Evolutionary conservation across 129 eudicot species (phyloP).

Genomic region (Solidago caesia): DNA sequence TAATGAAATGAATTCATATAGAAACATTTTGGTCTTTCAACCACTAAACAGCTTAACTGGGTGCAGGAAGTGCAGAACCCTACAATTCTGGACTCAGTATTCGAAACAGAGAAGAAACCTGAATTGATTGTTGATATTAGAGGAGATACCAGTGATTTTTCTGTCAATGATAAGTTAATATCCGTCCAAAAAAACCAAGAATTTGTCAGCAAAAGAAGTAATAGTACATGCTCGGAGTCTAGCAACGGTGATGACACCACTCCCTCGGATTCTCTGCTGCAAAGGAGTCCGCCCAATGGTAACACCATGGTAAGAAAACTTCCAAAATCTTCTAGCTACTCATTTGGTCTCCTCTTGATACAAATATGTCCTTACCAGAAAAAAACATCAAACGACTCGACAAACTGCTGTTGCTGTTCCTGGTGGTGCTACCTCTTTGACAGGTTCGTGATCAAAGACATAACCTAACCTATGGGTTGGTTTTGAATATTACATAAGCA

Average conservation of each 20-base stretch:
- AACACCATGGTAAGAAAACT: slow-evolving; percentile 21
- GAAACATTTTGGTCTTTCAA: not conserved
- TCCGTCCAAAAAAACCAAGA: not conserved
- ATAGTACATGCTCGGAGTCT: slow-evolving; percentile 30
- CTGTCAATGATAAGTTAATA: not conserved
- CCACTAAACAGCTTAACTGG: slow-evolving; percentile 11
- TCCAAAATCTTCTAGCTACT: not conserved
- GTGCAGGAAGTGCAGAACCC: slow-evolving; percentile 25
- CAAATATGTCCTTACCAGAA: slow-evolving; percentile 18
- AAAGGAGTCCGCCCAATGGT: slow-evolving; percentile 24
- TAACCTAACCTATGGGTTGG: not conserved
- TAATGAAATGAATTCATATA: no score
- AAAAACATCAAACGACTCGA: not conserved
- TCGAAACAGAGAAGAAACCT: slow-evolving; percentile 19
- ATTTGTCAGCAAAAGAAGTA: slow-evolving; percentile 23
- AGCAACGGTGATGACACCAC: slow-evolving; percentile 27
- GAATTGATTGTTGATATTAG: not conserved
- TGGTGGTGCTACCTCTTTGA: slow-evolving; percentile 24
- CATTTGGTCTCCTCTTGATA: slow-evolving; percentile 5
- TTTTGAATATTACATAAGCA: not conserved
- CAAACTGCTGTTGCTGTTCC: slow-evolving; percentile 23
- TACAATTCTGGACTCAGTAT: not conserved
- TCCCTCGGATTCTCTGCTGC: slow-evolving; percentile 28
- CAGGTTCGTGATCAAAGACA: slow-evolving; percentile 21
- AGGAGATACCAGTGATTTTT: slow-evolving; percentile 15